Base-by-base conservation (phyloP, 805 yeast species). In the Hanseniaspora pseudoguilliermondii region DNA sequence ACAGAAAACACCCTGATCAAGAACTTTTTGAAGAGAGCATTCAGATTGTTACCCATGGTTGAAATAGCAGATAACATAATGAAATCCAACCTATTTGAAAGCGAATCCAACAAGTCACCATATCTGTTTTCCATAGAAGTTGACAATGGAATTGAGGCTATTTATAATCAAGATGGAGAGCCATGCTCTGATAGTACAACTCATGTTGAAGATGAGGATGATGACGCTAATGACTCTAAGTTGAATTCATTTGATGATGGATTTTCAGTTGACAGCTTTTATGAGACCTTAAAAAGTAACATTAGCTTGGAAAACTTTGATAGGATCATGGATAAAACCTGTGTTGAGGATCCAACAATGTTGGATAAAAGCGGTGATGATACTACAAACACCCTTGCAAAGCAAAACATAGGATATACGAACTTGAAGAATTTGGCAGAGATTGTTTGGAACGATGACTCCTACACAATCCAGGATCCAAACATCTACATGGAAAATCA, bases 381-480 rank as follows among this genome's bases (percentile, higher is more conserved):
- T 2, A 5, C 10, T 18, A n/a, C 1, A 4, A 20, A 18, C 15
- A 5, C 9, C 34, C 21, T 8, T 7, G 2, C 36, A 10, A 7
- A 29, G 11, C 16, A 13, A 20, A 46, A 46, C 15, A 10, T 20
- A 11, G 39, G 40, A 21, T 53, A 53, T 27, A 47, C 21, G 1
- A 53, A 53, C 16, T n/a, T 53, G 20, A 46, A 46, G 16, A 53
- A 39, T 20, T 13, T 53, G 3, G 46, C 56, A 29, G 56, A 53
- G 16, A 53, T 53, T 29, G 56, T 53, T 4, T 53, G 56, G 56
- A 46, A 46, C 16, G 39, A 38, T 16, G n/a, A 16, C 21, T 46
- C 56, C 0, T 4, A 13, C 18, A 48, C 48, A 36, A 27, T 53
- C 16, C 16, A 27, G 10, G 47, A 46, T 11, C 56, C 56, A 7